Percentiles rank a stretch among this genome's conserved stretches.
Conservation (phyloP, 2,329 filamentous ascomycete species). For the Pyricularia grisea region DNA sequence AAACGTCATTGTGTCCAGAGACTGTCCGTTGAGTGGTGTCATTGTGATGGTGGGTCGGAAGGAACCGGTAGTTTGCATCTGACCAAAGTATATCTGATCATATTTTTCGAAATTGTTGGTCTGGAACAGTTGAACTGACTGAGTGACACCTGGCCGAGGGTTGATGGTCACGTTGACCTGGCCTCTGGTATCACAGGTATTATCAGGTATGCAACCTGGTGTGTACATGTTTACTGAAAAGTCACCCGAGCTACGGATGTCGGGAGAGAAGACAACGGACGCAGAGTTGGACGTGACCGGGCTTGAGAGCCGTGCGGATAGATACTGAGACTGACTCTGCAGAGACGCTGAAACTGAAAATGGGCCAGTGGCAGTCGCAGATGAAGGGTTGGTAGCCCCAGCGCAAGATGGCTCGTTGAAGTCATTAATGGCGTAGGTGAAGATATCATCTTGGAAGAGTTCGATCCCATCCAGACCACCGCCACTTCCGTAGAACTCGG, state of each 20-base stretch:
- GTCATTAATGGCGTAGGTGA: conserved; percentile 70
- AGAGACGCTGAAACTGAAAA: conserved; percentile 64
- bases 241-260: conserved; percentile 81
- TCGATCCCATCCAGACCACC: conserved; percentile 81
- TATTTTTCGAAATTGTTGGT: conserved; percentile 97
- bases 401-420: conserved; percentile 87
- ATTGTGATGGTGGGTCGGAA: conserved; percentile 80
- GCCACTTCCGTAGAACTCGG: conserved; percentile 76
- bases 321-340: conserved; percentile 64
- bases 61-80: conserved; percentile 57
- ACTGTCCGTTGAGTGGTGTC: conserved; percentile 56
- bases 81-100: conserved; percentile 81
- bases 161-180: conserved; percentile 61
- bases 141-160: conserved; percentile 18
- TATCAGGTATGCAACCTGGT: conserved; percentile 77
- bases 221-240: conserved; percentile 90
- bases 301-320: conserved; percentile 55
- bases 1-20: conserved; percentile 54
- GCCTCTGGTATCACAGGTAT: conserved; percentile 66
- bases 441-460: conserved; percentile 77
- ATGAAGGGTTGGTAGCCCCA: conserved; percentile 53
- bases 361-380: conserved; percentile 58
- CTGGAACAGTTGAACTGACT: conserved; percentile 56
- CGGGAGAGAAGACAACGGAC: conserved; percentile 69
- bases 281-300: conserved; percentile 48